phyloP scores from a whole-genome alignment of 208 protist species.

The Novymonas esmeraldas region DNA sequence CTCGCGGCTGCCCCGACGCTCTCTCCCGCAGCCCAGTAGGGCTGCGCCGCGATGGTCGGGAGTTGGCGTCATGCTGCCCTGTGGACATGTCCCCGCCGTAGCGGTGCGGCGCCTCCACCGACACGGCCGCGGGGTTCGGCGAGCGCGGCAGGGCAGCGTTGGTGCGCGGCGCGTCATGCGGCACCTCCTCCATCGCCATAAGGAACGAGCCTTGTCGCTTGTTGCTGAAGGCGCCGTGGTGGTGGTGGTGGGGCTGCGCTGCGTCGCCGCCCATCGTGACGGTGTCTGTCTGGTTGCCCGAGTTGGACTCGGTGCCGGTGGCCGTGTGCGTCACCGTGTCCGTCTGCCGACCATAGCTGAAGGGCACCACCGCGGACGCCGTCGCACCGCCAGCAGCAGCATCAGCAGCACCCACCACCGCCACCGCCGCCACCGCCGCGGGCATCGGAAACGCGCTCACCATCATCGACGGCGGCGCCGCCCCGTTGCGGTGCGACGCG shows the following conservation, averaged over 20 bases:
- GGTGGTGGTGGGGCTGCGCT: too few species aligned
- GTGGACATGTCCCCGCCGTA: too few species aligned
- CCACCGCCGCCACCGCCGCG: not conserved
- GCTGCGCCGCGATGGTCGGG: too few species aligned
- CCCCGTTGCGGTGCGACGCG: not conserved
- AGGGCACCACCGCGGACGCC: not conserved
- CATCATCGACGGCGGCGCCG: not conserved
- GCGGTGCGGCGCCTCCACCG: too few species aligned
- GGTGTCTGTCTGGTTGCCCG: not conserved
- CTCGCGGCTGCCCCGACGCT: too few species aligned
- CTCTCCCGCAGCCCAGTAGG: too few species aligned
- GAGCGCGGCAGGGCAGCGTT: not conserved
- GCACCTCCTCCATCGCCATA: slow-evolving; percentile 4
- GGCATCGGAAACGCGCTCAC: not conserved
- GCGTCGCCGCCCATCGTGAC: not conserved
- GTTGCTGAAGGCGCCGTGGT: not conserved
- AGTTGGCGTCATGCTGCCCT: too few species aligned
- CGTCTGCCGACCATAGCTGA: not conserved
- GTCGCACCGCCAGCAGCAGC: not conserved
- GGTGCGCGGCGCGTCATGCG: not conserved
- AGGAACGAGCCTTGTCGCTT: slow-evolving; percentile 14
- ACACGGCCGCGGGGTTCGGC: not conserved
- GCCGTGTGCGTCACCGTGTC: not conserved
- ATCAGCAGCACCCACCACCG: not conserved
- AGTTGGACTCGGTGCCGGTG: not conserved